A percentile compares a stretch with the other conserved stretches of the same genome.
These are phyloP conservation scores for Nicotiana sylvestris DNA, from an alignment of 257 asterid genomes.

Conservation along the genomic window DNA sequence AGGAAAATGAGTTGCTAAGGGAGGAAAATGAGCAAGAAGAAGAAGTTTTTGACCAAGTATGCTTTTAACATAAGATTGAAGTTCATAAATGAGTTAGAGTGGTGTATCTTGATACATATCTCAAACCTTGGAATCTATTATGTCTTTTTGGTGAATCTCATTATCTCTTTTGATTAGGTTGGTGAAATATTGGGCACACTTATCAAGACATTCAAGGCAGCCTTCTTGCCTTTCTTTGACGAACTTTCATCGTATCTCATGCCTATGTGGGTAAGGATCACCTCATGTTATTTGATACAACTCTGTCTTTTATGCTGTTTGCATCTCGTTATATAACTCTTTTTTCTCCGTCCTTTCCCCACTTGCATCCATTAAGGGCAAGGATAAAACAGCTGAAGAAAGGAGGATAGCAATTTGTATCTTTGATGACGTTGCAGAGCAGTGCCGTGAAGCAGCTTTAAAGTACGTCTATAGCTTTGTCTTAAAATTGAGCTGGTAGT, in stretches of 20 bases:
- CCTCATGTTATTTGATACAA: neutral
- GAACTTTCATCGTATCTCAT: slow-evolving; percentile 79
- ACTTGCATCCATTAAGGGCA: slow-evolving; percentile 47
- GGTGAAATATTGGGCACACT: slow-evolving; percentile 93
- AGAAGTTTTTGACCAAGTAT: slow-evolving; percentile 95
- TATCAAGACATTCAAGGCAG: slow-evolving; percentile 81
- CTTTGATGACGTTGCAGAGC: slow-evolving; percentile 98
- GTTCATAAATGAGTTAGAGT: neutral
- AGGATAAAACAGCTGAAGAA: slow-evolving; percentile 95
- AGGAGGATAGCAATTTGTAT: slow-evolving; percentile 97
- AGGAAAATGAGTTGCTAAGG: slow-evolving; percentile 88
- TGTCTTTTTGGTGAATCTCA: neutral
- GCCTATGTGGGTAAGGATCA: slow-evolving; percentile 97
- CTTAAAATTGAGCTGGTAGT: slow-evolving; percentile 3
- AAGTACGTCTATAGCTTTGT: slow-evolving; percentile 39
- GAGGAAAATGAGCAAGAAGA: slow-evolving; percentile 99
- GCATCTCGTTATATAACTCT: neutral
- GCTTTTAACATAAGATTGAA: slow-evolving; percentile 15
- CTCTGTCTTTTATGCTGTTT: slow-evolving; percentile 1
- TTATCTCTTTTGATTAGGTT: slow-evolving; percentile 36
- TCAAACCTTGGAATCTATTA: neutral
- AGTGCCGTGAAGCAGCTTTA: slow-evolving; percentile 81
- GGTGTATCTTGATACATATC: neutral
- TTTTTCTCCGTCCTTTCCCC: neutral
- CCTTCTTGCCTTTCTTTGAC: slow-evolving; percentile 96